Percentiles rank a stretch among this genome's conserved stretches.
Evolutionary conservation across 768 basidiomycete genomes (phyloP).

Genomic region (Tylopilus balloui): DNA sequence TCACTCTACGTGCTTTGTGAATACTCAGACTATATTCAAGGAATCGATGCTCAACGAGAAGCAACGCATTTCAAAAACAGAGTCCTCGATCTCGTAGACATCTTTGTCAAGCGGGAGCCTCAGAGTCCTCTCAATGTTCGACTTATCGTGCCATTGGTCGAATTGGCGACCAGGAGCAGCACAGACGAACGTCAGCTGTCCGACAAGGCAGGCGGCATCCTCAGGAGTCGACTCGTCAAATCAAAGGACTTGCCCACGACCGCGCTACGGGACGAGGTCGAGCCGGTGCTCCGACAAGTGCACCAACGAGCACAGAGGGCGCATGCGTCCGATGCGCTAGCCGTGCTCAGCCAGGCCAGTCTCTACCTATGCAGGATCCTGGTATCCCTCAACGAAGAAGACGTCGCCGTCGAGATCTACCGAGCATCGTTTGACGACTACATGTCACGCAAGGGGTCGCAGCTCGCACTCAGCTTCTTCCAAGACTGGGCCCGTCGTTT

Average conservation of each 20-base stretch:
- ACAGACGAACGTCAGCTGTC: slow-evolving; percentile 84
- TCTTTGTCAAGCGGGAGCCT: slow-evolving; percentile 72
- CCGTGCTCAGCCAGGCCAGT: slow-evolving; percentile 62
- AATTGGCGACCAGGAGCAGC: slow-evolving; percentile 61
- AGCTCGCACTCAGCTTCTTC: slow-evolving; percentile 70
- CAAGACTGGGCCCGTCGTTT: slow-evolving; percentile 69
- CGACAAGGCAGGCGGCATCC: slow-evolving; percentile 79
- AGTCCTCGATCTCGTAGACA: slow-evolving; percentile 91
- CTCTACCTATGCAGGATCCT: slow-evolving; percentile 63
- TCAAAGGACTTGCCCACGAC: slow-evolving; percentile 58
- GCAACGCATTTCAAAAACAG: slow-evolving; percentile 96
- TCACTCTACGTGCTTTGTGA: background rate
- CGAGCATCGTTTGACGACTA: slow-evolving; percentile 68
- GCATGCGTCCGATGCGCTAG: slow-evolving; percentile 56
- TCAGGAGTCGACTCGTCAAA: slow-evolving; percentile 70
- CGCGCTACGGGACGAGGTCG: slow-evolving; percentile 29
- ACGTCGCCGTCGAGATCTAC: slow-evolving; percentile 52
- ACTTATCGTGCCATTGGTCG: slow-evolving; percentile 71
- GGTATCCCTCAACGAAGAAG: slow-evolving; percentile 34
- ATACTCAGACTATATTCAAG: slow-evolving; percentile 30
- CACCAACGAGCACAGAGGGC: slow-evolving; percentile 70
- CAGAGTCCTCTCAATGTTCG: slow-evolving; percentile 64
- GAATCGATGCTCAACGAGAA: slow-evolving; percentile 71
- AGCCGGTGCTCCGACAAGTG: slow-evolving; percentile 52
- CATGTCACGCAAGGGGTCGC: slow-evolving; percentile 73